A percentile compares a stretch with the other conserved stretches of the same genome.
Conservation (phyloP, 108 stramenopile genomes). For the Seminavis robusta region DNA sequence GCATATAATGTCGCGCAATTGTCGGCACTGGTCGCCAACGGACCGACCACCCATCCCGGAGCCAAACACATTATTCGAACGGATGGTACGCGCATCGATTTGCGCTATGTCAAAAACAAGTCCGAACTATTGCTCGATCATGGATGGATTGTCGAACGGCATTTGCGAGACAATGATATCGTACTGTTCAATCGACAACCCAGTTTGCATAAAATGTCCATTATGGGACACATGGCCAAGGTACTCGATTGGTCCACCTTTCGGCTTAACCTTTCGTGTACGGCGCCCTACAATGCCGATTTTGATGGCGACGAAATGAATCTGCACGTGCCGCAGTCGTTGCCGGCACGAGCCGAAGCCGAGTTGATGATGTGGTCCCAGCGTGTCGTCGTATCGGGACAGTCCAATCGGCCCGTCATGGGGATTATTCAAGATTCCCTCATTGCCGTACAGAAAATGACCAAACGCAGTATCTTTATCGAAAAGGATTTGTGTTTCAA, state of each 20-base stretch:
- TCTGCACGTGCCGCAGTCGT: conserved; percentile 95
- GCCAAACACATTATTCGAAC: conserved; percentile 95
- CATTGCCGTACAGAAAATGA: conserved; percentile 93
- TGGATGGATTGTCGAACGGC: conserved; percentile 98
- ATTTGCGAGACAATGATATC: conserved; percentile 95
- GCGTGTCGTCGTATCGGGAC: conserved; percentile 94
- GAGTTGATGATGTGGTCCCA: conserved; percentile 97
- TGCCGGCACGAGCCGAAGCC: conserved; percentile 95
- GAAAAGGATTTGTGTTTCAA: conserved; percentile 94
- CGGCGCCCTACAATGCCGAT: conserved; percentile 99
- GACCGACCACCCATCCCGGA: conserved; percentile 95
- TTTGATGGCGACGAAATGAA: conserved; percentile 99
- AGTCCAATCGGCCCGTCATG: conserved; percentile 99
- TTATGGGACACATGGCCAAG: conserved; percentile 98
- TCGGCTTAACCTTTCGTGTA: conserved; percentile 97
- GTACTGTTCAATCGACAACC: conserved; percentile 99
- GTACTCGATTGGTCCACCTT: conserved; percentile 99
- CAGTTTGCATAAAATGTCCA: conserved; percentile 98
- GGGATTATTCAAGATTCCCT: conserved; percentile 98
- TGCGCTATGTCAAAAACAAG: conserved; percentile 94
- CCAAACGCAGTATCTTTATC: conserved; percentile 93
- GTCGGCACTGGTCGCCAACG: conserved; percentile 87
- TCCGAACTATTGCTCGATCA: conserved; percentile 84
- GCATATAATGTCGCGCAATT: conserved; percentile 91
- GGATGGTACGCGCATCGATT: conserved; percentile 92